A percentile compares a stretch with the other conserved stretches of the same genome.
Evolutionary conservation across 306 rosid genomes (phyloP).

Genomic region (Pyrus pyrifolia): DNA sequence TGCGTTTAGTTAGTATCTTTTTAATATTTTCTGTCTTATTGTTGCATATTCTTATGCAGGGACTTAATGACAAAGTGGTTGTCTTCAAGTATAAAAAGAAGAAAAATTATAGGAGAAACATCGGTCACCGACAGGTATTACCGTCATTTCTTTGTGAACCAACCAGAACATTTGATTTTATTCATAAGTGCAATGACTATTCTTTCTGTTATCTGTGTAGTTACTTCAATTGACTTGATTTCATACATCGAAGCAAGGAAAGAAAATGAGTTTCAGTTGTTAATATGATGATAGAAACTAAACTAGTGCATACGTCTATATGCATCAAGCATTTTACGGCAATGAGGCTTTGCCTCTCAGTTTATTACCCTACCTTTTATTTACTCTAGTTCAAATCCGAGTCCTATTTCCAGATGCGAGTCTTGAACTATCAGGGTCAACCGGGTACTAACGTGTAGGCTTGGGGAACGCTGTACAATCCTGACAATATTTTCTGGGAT

Average conservation of each 20-base stretch:
- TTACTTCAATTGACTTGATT: not conserved
- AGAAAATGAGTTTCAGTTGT: not conserved
- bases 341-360: too few species aligned
- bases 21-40: not conserved
- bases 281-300: not conserved
- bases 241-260: not conserved
- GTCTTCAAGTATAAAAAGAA: conserved; percentile 88
- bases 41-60: conserved; percentile 36
- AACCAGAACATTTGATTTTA: not conserved
- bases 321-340: too few species aligned
- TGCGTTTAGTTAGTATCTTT: not conserved
- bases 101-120: conserved; percentile 81
- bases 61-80: conserved; percentile 63
- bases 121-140: conserved; percentile 90
- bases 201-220: not conserved
- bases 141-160: not conserved
- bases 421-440: not conserved
- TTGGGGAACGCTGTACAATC: not conserved
- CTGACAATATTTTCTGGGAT: not conserved
- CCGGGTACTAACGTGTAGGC: not conserved
- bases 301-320: too few species aligned
- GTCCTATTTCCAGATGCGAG: not conserved
- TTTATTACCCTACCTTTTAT: not conserved
- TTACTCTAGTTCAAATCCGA: not conserved
- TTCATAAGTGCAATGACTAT: not conserved